Evolutionary conservation across 2,329 filamentous ascomycete genomes (phyloP), one percentile per base, ranked within the genome.

Genomic region (Coniochaeta sp.): DNA sequence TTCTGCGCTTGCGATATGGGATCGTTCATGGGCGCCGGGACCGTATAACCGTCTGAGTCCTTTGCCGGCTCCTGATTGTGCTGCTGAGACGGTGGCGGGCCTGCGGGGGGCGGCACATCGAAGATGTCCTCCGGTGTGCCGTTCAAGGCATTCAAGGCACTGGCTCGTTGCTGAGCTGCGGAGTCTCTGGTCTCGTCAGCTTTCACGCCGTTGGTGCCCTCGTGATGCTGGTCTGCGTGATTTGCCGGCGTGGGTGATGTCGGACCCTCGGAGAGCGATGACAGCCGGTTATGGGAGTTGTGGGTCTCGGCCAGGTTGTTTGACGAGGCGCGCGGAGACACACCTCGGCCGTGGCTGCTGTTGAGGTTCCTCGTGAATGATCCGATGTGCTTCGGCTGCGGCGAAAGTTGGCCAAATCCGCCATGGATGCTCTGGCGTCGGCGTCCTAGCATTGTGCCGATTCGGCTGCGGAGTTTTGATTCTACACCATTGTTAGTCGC

Each of bases 21-120:
- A 64, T 85, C 74, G 58, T 83, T 76, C 59, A 76, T 74, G 1
- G 80, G 72, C 0, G 82, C 76, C 0, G 86, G 87, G n/a, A 92
- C 79, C 4, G 79, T 86, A 63, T 85, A 94, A 6, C 89, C 89
- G 57, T 95, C 89, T 0, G 81, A 72, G 63, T 94, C 89, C 63
- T 82, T 88, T 18, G 71, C 68, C 51, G 76, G 64, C 52, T 71
- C 64, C 8, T 66, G 52, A 49, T 65, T 65, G 51, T 66, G 66
- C 45, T 76, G 74, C 46, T 76, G 73, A 3, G 71, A 69, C 2
- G 75, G 73, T 1, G 79, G 76, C 20, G 77, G 73, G 0, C 76
- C 76, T 2, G 75, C 70, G 14, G 78, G 77, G 27, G 79, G 73
- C 8, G 74, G 68, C 27, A 77, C 74, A 50, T 78, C 77, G 48